These are phyloP conservation scores for Domatiomyces catenatus DNA, from an alignment of 2,329 filamentous ascomycete genomes.

Conservation along the genomic window DNA sequence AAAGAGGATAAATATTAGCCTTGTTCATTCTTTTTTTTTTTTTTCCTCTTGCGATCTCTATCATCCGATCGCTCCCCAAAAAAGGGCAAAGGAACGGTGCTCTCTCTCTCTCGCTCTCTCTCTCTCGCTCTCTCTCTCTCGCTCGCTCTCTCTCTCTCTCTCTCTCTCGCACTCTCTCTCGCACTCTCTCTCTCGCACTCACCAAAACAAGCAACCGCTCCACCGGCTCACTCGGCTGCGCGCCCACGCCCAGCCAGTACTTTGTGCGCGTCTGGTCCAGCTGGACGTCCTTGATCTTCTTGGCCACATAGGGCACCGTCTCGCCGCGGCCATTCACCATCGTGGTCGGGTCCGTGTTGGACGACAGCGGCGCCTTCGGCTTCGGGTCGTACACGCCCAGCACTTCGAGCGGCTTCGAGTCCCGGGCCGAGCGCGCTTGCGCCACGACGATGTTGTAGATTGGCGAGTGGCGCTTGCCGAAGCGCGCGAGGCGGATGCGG, in stretches of 20 bases:
- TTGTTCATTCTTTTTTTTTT: no score
- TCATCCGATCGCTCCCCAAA: no score
- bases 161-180: no score
- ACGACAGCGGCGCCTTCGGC: conserved; percentile 34
- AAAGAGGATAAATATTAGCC: not conserved
- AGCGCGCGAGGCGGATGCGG: conserved; percentile 83
- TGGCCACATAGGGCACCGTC: conserved; percentile 36
- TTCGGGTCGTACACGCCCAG: conserved; percentile 54
- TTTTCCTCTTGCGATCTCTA: no score
- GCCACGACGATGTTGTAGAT: conserved; percentile 97
- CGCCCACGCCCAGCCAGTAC: conserved; percentile 95
- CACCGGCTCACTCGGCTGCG: conserved; percentile 78
- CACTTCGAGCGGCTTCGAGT: conserved; percentile 83
- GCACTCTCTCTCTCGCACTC: conserved; percentile 15
- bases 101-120: no score
- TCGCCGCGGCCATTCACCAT: conserved; percentile 26
- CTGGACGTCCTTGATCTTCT: conserved; percentile 78
- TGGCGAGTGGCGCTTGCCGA: conserved; percentile 73
- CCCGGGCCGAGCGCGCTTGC: conserved; percentile 81
- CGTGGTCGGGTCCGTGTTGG: conserved; percentile 9
- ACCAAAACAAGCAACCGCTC: conserved; percentile 81
- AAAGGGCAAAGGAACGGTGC: no score
- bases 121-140: no score
- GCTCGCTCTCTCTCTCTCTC: no score
- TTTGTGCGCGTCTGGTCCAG: conserved; percentile 66